Evolutionary conservation across 768 basidiomycete genomes (phyloP).

Genomic region (Clitopilus hobsonii): DNA sequence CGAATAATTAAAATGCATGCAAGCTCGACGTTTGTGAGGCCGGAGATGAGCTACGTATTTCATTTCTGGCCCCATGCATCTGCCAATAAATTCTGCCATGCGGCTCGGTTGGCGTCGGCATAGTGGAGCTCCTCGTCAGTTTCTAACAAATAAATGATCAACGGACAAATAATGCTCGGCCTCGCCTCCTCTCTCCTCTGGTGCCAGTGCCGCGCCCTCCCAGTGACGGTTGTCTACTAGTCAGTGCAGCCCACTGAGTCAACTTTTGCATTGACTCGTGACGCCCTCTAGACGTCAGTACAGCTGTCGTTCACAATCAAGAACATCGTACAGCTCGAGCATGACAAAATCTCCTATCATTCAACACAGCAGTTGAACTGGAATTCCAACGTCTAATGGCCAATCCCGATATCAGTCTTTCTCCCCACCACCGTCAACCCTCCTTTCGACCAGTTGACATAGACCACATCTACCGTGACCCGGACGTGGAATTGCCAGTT

Average conservation of each 20-base stretch:
- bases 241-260: not conserved
- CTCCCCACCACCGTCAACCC: constrained; percentile 8
- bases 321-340: not conserved
- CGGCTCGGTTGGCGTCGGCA: not conserved
- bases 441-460: constrained; percentile 10
- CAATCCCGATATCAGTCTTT: not conserved
- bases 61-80: not conserved
- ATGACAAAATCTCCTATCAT: not conserved
- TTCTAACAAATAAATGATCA: not conserved
- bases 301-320: not conserved
- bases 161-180: not conserved
- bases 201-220: too few species aligned
- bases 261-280: not conserved
- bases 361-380: not conserved
- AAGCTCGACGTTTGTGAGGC: not conserved
- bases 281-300: not conserved
- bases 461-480: constrained; percentile 15
- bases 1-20: not conserved
- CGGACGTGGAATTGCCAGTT: constrained; percentile 6
- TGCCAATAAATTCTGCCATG: not conserved
- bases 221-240: not conserved
- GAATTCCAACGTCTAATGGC: not conserved
- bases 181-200: not conserved
- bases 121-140: not conserved
- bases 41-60: not conserved